These are phyloP conservation scores for Teratosphaeria epicoccoides DNA, from an alignment of 2,329 filamentous ascomycete species.

Conservation along the genomic window DNA sequence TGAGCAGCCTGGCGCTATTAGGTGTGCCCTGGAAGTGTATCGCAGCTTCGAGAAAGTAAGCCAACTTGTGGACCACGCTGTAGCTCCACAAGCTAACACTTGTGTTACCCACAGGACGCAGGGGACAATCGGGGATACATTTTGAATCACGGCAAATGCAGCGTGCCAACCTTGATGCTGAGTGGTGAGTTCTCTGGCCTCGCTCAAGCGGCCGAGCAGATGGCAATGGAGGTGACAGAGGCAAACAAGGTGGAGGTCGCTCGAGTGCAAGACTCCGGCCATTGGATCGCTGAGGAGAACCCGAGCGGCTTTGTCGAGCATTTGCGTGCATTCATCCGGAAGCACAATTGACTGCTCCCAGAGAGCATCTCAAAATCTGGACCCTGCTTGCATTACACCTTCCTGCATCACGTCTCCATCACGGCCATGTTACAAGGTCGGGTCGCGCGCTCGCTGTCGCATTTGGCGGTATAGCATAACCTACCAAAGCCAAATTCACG, in stretches of 20 bases:
- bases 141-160: slow-evolving; percentile 7
- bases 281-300: no score
- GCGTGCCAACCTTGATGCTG: slow-evolving; percentile 21
- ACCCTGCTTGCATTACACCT: no score
- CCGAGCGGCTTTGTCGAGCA: slow-evolving; percentile 24
- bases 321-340: slow-evolving; percentile 16
- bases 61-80: no score
- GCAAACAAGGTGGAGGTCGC: slow-evolving; percentile 14
- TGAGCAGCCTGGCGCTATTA: slow-evolving; percentile 23
- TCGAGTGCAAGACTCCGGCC: no score
- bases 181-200: slow-evolving; percentile 18
- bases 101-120: slow-evolving; percentile 14
- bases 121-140: slow-evolving; percentile 17
- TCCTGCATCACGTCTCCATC: no score
- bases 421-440: no score
- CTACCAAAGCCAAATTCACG: neutral
- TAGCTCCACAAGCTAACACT: no score
- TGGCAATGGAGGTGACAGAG: slow-evolving; percentile 13
- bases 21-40: slow-evolving; percentile 24
- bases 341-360: neutral
- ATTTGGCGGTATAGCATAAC: neutral
- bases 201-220: slow-evolving; percentile 12
- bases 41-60: slow-evolving; percentile 20
- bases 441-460: no score
- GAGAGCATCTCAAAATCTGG: no score